Conservation (phyloP, 768 basidiomycete genomes). For the Lyophyllum shimeji region DNA sequence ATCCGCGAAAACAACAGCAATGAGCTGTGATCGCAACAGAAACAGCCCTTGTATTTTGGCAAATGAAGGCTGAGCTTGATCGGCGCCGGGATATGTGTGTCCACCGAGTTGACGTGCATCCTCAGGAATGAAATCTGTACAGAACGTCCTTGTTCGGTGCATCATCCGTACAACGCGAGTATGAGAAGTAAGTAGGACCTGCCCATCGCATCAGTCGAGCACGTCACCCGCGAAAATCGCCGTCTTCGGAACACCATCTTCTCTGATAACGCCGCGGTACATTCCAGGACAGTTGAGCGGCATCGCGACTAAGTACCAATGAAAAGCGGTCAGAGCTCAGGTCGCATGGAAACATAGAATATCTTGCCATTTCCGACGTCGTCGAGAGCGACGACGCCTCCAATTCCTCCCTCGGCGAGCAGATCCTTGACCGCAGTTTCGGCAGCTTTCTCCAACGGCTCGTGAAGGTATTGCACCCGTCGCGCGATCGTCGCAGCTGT, state of each 20-base stretch:
- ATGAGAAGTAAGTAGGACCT: background rate
- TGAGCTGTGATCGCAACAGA: background rate
- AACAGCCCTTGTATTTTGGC: background rate
- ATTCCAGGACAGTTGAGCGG: slow-evolving; percentile 78
- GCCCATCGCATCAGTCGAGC: slow-evolving; percentile 20
- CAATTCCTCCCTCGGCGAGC: slow-evolving; percentile 55
- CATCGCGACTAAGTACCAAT: slow-evolving; percentile 54
- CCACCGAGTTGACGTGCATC: background rate
- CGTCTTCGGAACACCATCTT: slow-evolving; percentile 68
- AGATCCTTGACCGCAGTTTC: slow-evolving; percentile 58
- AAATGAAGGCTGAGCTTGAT: background rate
- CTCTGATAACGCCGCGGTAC: slow-evolving; percentile 75
- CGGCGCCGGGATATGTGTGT: background rate
- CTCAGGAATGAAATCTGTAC: background rate
- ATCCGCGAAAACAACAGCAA: background rate
- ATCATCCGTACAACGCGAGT: background rate
- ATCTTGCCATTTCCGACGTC: slow-evolving; percentile 61
- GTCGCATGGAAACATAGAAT: background rate
- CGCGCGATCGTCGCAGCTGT: slow-evolving; percentile 66
- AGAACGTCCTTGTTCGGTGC: background rate
- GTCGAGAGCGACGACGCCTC: slow-evolving; percentile 78
- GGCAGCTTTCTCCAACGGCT: slow-evolving; percentile 58
- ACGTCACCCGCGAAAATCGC: slow-evolving; percentile 78
- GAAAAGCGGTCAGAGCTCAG: background rate
- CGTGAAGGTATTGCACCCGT: slow-evolving; percentile 59